These are phyloP conservation scores for Wallacemonas collosoma DNA, from an alignment of 208 protist species.

Conservation along the genomic window DNA sequence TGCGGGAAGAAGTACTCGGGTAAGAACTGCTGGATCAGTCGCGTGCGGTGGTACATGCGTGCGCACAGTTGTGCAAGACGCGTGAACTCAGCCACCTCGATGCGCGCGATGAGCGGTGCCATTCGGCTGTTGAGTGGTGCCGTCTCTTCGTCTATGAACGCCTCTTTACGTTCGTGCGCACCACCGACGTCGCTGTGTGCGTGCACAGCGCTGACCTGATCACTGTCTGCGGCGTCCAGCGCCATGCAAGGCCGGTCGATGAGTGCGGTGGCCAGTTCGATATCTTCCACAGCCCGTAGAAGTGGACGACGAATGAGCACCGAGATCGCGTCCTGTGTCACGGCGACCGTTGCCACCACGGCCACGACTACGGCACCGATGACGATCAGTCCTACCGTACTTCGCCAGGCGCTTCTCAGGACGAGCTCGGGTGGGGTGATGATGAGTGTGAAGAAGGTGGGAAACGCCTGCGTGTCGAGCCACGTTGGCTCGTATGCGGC, in stretches of 20 bases:
- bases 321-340: neutral
- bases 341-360: neutral
- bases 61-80: neutral
- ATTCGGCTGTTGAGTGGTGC: too few species aligned
- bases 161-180: too few species aligned
- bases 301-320: conserved; percentile 19
- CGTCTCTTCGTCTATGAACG: too few species aligned
- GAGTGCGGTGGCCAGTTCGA: conserved; percentile 17
- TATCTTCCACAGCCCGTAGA: conserved; percentile 17
- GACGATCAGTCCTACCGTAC: neutral
- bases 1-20: conserved; percentile 16
- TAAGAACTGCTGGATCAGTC: conserved; percentile 20
- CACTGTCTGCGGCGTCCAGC: neutral
- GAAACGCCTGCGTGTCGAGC: neutral
- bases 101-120: neutral
- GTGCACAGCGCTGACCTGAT: too few species aligned
- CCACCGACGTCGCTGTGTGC: too few species aligned
- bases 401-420: neutral
- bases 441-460: neutral
- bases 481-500: neutral
- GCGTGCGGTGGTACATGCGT: conserved; percentile 17
- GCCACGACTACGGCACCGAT: neutral
- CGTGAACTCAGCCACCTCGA: conserved; percentile 14
- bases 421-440: neutral
- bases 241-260: neutral